Evolutionary conservation across 176 grass and related monocot genomes (phyloP), one percentile per base, ranked within the genome.

Genomic region (Oryza glumipatula): DNA sequence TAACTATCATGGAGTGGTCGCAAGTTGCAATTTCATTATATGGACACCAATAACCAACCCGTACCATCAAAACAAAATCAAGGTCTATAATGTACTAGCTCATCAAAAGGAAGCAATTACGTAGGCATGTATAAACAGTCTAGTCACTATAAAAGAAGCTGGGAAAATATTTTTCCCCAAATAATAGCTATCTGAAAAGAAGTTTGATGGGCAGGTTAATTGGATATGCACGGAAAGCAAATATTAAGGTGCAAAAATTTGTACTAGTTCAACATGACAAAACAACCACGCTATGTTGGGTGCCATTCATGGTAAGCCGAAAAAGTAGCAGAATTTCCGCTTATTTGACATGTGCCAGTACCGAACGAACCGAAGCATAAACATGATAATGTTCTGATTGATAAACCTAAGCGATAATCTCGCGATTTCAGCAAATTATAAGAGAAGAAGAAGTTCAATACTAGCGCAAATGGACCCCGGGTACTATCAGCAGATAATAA

Each of bases 41-140:
- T 83, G 67, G 3, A 56, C 23, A 83, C 36, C 82, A 23, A 56
- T 58, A 13, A 71, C 64, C 43, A 72, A 77, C 68, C 11, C 43
- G 33, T 83, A 67, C 44, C 16, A 17, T 41, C 30, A 56, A 65
- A 83, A 83, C 30, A 78, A 65, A 11, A 83, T 28, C 9, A 67
- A 77, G 30, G 66, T 43, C 15, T 44, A 49, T 38, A 76, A 76
- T 70, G 72, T n/a, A 39, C 24, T 77, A 54, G 28, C n/a, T 77
- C 65, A 61, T 32, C 46, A 35, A 61, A 5, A 56, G 44, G 33
- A 41, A 30, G 64, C 47, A 28, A 44, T 58, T 28, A 51, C 2
- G 17, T 30, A 61, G 6, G 21, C 70, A 58, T 19, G 52, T 70
- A 82, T 49, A 79, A 47, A 49, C 1, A 68, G 1, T 35, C 60